phyloP scores from a whole-genome alignment of 305 asterid genomes.

The Euphrasia arctica region DNA sequence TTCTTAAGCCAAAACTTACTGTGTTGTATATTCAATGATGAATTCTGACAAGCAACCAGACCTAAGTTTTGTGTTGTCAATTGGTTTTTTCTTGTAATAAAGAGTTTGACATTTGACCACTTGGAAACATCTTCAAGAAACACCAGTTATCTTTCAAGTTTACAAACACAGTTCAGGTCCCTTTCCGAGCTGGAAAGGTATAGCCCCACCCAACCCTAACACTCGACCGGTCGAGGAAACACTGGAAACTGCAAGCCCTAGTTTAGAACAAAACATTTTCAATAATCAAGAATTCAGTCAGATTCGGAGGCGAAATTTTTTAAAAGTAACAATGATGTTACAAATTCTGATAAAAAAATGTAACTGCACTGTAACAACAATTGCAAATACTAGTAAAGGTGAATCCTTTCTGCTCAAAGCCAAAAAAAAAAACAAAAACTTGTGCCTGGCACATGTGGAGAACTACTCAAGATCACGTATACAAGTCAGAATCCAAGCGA shows the following conservation, averaged over 20 bases:
- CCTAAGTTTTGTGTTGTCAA: slow-evolving; percentile 15
- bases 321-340: too few relatives aligned
- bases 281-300: too few relatives aligned
- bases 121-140: slow-evolving; percentile 17
- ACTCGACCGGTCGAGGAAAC: too few relatives aligned
- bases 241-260: too few relatives aligned
- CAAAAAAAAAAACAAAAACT: neutral
- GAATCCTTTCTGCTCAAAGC: neutral
- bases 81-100: slow-evolving; percentile 15
- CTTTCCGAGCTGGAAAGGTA: too few relatives aligned
- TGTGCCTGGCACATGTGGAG: neutral
- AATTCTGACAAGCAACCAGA: slow-evolving; percentile 41
- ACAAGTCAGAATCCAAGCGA: slow-evolving; percentile 65
- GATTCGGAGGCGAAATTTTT: too few relatives aligned
- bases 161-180: neutral
- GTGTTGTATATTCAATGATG: slow-evolving; percentile 15
- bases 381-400: too few relatives aligned
- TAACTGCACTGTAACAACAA: too few relatives aligned
- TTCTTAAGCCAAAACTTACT: slow-evolving; percentile 30
- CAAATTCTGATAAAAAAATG: too few relatives aligned
- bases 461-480: slow-evolving; percentile 46
- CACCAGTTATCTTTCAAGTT: neutral
- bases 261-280: too few relatives aligned
- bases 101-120: slow-evolving; percentile 19
- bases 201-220: too few relatives aligned